phyloP scores from a whole-genome alignment of 2,329 filamentous ascomycete genomes.

The Pseudocercospora eumusae region DNA sequence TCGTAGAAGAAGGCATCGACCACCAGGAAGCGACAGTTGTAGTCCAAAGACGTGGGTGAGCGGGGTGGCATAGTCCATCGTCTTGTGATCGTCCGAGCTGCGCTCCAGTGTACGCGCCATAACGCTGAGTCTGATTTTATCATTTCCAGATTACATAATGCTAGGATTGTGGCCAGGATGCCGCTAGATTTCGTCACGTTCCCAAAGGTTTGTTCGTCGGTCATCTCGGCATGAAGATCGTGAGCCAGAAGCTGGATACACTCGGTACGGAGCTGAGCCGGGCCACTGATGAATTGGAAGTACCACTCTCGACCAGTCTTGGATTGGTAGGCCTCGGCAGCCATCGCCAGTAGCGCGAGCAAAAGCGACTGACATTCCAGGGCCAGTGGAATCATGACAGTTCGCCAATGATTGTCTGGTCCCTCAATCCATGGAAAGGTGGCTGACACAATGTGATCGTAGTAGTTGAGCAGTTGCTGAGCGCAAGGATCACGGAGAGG shows the following conservation, averaged over 20 bases:
- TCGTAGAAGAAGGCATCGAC: slow-evolving; percentile 16
- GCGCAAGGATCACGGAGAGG: slow-evolving; percentile 11
- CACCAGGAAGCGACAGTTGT: slow-evolving; percentile 11
- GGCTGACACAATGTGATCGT: slow-evolving; percentile 14
- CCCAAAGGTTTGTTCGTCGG: neutral
- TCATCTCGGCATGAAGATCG: slow-evolving; percentile 10
- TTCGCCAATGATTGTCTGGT: slow-evolving; percentile 17
- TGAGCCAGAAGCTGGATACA: slow-evolving; percentile 11
- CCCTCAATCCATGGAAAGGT: slow-evolving; percentile 15
- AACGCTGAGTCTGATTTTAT: slow-evolving; percentile 15
- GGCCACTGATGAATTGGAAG: slow-evolving; percentile 7
- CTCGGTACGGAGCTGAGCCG: slow-evolving; percentile 12
- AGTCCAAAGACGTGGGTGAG: slow-evolving; percentile 4
- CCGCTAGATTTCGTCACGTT: neutral
- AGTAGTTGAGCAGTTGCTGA: slow-evolving; percentile 15
- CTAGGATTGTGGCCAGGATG: slow-evolving; percentile 13
- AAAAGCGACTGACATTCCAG: slow-evolving; percentile 11
- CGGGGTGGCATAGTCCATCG: slow-evolving; percentile 15
- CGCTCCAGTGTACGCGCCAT: slow-evolving; percentile 20
- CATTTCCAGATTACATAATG: slow-evolving; percentile 19
- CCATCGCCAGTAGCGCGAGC: slow-evolving; percentile 17
- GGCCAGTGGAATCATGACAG: slow-evolving; percentile 15
- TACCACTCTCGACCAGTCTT: slow-evolving; percentile 12
- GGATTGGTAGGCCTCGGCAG: slow-evolving; percentile 12
- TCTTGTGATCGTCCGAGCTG: slow-evolving; percentile 15